Conservation (phyloP, 129 eudicot species). For the Ambrosia trifida region DNA sequence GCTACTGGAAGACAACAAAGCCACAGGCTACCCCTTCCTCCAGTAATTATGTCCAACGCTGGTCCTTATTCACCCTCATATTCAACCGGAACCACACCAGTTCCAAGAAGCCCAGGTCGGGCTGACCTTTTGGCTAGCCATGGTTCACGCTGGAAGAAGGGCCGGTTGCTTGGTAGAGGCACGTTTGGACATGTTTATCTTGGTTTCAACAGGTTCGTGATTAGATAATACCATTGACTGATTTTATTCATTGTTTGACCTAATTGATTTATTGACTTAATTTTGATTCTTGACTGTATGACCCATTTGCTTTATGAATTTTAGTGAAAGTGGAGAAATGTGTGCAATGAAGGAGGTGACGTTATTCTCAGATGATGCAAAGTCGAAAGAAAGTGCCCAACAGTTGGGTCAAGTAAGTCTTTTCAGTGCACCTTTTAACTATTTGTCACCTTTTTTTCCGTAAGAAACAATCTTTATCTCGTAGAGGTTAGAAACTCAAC, state of each 20-base stretch:
- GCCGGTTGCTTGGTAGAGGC: conserved; percentile 65
- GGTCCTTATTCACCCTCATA: conserved; percentile 57
- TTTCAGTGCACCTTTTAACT: conserved; percentile 9
- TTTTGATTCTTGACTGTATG: neutral
- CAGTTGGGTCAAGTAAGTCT: conserved; percentile 65
- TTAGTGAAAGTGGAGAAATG: conserved; percentile 69
- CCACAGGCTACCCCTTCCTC: conserved; percentile 62
- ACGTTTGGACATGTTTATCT: conserved; percentile 72
- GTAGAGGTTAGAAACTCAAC: neutral
- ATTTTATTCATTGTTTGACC: neutral
- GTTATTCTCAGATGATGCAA: conserved; percentile 57
- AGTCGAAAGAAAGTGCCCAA: conserved; percentile 56
- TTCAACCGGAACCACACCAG: conserved; percentile 47
- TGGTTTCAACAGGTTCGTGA: conserved; percentile 60
- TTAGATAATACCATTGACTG: neutral
- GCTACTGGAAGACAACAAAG: conserved; percentile 43
- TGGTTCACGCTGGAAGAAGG: conserved; percentile 70
- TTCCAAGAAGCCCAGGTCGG: conserved; percentile 48
- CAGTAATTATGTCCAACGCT: conserved; percentile 33
- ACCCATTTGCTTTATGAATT: conserved; percentile 11
- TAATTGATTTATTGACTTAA: too few species aligned
- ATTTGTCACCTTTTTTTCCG: neutral
- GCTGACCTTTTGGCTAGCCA: conserved; percentile 40
- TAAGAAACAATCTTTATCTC: neutral
- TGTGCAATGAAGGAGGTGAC: conserved; percentile 78